phyloP scores from a whole-genome alignment of 1,284 basidiomycete species.

The Cryptococcus neoformans region DNA sequence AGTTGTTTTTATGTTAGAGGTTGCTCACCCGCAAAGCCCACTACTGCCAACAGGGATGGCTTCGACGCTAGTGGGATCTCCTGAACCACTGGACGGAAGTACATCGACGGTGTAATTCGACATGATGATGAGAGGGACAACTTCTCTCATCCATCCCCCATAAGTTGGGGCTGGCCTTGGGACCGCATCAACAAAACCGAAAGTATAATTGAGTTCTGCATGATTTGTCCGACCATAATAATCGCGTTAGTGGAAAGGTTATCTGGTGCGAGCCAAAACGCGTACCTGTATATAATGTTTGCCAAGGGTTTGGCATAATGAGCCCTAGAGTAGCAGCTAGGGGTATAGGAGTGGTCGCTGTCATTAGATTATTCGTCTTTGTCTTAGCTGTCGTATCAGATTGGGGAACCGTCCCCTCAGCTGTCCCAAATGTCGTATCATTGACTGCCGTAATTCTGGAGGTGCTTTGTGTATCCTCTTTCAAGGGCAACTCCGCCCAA shows the following conservation, averaged over 20 bases:
- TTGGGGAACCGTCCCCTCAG: constrained; percentile 62
- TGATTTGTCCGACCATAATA: constrained; percentile 3
- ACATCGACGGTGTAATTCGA: constrained; percentile 38
- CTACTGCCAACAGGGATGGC: constrained; percentile 23
- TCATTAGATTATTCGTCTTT: constrained; percentile 4
- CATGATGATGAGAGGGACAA: constrained; percentile 37
- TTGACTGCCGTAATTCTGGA: too few species aligned
- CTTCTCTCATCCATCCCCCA: constrained; percentile 41
- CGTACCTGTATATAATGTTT: constrained; percentile 32
- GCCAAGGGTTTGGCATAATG: constrained; percentile 46
- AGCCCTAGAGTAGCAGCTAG: constrained; percentile 39
- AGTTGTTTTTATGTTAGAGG: background rate
- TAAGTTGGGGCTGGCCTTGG: constrained; percentile 30
- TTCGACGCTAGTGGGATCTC: constrained; percentile 15
- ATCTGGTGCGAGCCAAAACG: background rate
- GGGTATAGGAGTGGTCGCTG: constrained; percentile 23
- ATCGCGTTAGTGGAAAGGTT: background rate
- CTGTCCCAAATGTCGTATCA: background rate
- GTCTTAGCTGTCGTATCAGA: background rate
- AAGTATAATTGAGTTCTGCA: constrained; percentile 35
- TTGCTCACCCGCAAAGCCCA: constrained; percentile 38
- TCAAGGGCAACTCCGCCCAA: too few species aligned
- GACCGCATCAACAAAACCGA: constrained; percentile 46
- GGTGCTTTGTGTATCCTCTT: too few species aligned
- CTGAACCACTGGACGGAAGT: constrained; percentile 26